Percentiles rank a stretch among this genome's conserved stretches.
Conservation (phyloP, 345 rosid species). For the Linum usitatissimum region DNA sequence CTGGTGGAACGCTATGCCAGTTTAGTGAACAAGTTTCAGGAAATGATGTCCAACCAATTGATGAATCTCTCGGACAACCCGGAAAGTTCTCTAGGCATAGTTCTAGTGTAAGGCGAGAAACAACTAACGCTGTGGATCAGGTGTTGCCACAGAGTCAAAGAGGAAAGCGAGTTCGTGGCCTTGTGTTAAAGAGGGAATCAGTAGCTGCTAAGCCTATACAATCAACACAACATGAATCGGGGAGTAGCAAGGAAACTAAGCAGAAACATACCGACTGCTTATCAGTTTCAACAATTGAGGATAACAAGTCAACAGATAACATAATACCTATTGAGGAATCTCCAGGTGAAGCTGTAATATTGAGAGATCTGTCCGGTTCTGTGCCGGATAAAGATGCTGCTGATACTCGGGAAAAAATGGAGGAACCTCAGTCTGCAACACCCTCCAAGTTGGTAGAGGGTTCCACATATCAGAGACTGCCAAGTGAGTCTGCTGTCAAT, state of each 20-base stretch:
- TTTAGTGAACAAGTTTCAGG: conserved; percentile 1
- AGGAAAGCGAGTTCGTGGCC: conserved; percentile 4
- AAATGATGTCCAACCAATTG: background rate
- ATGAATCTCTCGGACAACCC: conserved; percentile 10
- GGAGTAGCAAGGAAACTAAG: background rate
- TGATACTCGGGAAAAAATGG: conserved; percentile 10
- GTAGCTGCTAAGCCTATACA: conserved; percentile 15
- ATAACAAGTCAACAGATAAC: background rate
- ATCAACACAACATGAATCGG: conserved; percentile 9
- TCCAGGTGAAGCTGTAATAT: background rate
- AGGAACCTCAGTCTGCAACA: background rate
- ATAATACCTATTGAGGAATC: background rate
- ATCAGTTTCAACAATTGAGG: background rate
- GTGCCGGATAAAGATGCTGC: background rate
- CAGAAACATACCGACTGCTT: background rate
- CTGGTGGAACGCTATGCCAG: background rate
- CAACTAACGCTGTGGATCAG: background rate
- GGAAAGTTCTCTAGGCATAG: conserved; percentile 9
- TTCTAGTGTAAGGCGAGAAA: conserved; percentile 9
- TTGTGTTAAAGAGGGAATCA: conserved; percentile 6
- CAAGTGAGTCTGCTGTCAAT: background rate
- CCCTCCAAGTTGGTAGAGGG: background rate
- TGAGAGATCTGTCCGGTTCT: background rate
- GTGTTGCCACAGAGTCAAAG: conserved; percentile 4
- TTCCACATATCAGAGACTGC: background rate